Percentiles rank a stretch among this genome's conserved stretches.
These are phyloP conservation scores for Hericium rajendrae DNA, from an alignment of 768 basidiomycete genomes.

Conservation along the genomic window DNA sequence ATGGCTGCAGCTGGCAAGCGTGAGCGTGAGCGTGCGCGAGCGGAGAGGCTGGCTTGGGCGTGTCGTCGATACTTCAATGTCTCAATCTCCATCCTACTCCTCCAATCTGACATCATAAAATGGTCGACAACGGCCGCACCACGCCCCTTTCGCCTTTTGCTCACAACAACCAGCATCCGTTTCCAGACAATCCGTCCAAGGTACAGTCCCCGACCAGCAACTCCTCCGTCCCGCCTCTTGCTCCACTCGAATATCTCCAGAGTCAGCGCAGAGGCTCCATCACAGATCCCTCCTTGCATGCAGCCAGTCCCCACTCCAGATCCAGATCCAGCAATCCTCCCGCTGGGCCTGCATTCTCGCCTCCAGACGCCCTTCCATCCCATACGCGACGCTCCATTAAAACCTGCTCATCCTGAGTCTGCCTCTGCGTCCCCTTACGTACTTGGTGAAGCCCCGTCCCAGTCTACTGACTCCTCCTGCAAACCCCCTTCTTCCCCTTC, in stretches of 20 bases:
- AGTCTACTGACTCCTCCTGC: slow-evolving; percentile 15
- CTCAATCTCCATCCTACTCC: neutral
- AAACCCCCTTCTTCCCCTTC: slow-evolving; percentile 11
- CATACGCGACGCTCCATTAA: slow-evolving; percentile 24
- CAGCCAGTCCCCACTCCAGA: slow-evolving; percentile 29
- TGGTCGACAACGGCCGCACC: slow-evolving; percentile 14
- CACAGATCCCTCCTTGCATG: slow-evolving; percentile 74
- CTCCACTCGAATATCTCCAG: slow-evolving; percentile 71
- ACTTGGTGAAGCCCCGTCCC: slow-evolving; percentile 53
- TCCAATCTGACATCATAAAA: slow-evolving; percentile 1
- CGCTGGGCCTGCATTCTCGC: slow-evolving; percentile 8
- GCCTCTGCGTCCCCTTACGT: slow-evolving; percentile 61
- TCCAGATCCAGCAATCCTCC: slow-evolving; percentile 14
- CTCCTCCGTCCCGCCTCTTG: slow-evolving; percentile 46
- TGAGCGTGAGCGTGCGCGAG: too few relatives aligned
- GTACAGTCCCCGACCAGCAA: slow-evolving; percentile 20
- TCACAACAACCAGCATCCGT: slow-evolving; percentile 14
- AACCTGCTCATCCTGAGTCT: slow-evolving; percentile 28
- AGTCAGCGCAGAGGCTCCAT: slow-evolving; percentile 77
- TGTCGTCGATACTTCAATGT: neutral
- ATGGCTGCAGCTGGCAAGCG: too few relatives aligned
- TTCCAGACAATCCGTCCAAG: slow-evolving; percentile 18
- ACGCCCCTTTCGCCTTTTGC: slow-evolving; percentile 9
- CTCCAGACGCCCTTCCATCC: slow-evolving; percentile 13
- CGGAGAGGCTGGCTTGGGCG: neutral